Percentiles rank a stretch among this genome's conserved stretches.
Conservation (phyloP, 306 rosid genomes). For the Abrus precatorius region DNA sequence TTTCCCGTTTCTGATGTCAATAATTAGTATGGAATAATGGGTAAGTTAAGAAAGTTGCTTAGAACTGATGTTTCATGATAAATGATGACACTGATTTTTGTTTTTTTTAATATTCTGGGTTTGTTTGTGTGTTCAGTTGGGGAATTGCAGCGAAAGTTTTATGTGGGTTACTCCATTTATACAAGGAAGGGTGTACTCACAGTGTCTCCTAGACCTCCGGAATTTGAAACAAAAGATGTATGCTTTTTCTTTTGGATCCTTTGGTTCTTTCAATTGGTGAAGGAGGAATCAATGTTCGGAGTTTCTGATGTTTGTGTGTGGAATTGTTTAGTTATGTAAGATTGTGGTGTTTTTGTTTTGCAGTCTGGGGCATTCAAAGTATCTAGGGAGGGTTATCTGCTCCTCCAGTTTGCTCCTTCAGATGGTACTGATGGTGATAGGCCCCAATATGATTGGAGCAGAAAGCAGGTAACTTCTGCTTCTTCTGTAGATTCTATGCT, state of each 20-base stretch:
- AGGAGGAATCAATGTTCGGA: neutral
- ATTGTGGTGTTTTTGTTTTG: constrained; percentile 41
- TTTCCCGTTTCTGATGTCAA: too few relatives aligned
- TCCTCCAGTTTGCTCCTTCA: constrained; percentile 90
- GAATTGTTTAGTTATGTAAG: constrained; percentile 35
- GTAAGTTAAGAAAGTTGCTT: constrained; percentile 3
- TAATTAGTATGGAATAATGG: neutral
- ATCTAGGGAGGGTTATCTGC: constrained; percentile 74
- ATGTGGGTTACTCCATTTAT: constrained; percentile 79
- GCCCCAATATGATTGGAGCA: constrained; percentile 81
- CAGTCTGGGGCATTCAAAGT: constrained; percentile 86
- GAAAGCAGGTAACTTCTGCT: constrained; percentile 73
- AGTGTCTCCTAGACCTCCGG: constrained; percentile 78
- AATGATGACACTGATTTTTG: neutral
- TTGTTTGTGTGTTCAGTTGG: constrained; percentile 54
- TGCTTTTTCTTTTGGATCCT: constrained; percentile 48
- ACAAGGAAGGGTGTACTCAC: constrained; percentile 86
- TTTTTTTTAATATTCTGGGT: neutral
- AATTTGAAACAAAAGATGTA: constrained; percentile 72
- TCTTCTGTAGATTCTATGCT: neutral
- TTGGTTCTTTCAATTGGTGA: constrained; percentile 21
- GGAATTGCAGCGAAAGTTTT: constrained; percentile 65
- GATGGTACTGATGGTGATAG: constrained; percentile 42
- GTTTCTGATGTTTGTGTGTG: constrained; percentile 12
- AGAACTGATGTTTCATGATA: neutral